These are phyloP conservation scores for Sporothrix euskadiensis DNA, from an alignment of 2,329 filamentous ascomycete species.

Conservation along the genomic window DNA sequence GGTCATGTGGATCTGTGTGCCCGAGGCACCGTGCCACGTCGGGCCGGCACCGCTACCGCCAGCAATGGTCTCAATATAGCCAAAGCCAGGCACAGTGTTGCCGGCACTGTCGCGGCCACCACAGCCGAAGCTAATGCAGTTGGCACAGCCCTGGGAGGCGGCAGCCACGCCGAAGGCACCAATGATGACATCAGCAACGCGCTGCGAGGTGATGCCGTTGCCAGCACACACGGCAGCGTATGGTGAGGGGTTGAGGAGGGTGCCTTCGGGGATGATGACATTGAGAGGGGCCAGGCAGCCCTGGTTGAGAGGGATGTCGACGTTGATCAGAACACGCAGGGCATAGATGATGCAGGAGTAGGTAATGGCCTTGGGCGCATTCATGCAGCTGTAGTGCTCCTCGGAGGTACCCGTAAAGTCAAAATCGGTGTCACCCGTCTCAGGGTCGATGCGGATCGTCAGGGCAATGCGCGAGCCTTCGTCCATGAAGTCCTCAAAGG, in stretches of 20 bases:
- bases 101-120: conserved; percentile 23
- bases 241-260: conserved; percentile 39
- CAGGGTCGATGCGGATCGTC: conserved; percentile 38
- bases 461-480: conserved; percentile 42
- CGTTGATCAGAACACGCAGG: conserved; percentile 40
- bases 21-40: conserved; percentile 37
- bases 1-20: conserved; percentile 38
- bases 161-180: conserved; percentile 36
- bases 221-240: conserved; percentile 46
- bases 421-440: conserved; percentile 40
- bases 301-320: conserved; percentile 45
- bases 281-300: conserved; percentile 43
- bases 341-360: conserved; percentile 43
- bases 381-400: conserved; percentile 30
- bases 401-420: conserved; percentile 43
- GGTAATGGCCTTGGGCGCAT: conserved; percentile 31
- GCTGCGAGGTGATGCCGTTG: conserved; percentile 39
- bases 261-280: conserved; percentile 39
- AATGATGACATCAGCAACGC: conserved; percentile 41
- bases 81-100: conserved; percentile 34
- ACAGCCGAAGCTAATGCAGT: conserved; percentile 40
- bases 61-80: conserved; percentile 40
- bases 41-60: conserved; percentile 40
- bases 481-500: conserved; percentile 45
- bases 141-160: conserved; percentile 40